A percentile compares a stretch with the other conserved stretches of the same genome.
phyloP scores from a whole-genome alignment of 2,329 filamentous ascomycete genomes.

The Pestalotiopsis sp. region DNA sequence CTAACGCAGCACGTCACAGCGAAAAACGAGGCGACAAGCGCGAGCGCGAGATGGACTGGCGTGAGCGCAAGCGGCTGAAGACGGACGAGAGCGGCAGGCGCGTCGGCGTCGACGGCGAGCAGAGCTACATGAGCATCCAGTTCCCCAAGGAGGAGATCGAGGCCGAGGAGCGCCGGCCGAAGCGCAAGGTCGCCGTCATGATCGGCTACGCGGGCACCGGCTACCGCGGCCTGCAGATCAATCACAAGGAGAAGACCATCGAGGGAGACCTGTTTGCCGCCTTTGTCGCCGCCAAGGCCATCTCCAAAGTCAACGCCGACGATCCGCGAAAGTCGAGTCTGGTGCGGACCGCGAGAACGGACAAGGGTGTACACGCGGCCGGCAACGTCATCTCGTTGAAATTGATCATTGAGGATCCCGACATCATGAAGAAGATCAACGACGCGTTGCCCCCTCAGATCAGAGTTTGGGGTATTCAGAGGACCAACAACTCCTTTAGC shows the following conservation, averaged over 20 bases:
- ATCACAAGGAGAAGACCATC: constrained; percentile 83
- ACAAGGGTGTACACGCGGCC: constrained; percentile 96
- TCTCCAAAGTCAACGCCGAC: constrained; percentile 94
- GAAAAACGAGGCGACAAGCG: constrained; percentile 50
- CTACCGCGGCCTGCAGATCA: constrained; percentile 97
- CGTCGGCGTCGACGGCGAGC: constrained; percentile 34
- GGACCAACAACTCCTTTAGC: constrained; percentile 89
- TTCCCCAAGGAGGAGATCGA: constrained; percentile 81
- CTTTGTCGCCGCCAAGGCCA: constrained; percentile 87
- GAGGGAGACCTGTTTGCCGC: constrained; percentile 94
- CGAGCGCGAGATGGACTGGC: constrained; percentile 47
- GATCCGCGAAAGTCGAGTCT: constrained; percentile 96
- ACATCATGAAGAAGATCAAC: constrained; percentile 92
- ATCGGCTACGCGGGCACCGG: constrained; percentile 95
- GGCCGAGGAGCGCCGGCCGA: constrained; percentile 83
- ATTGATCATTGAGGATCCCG: constrained; percentile 88
- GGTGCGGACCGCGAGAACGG: constrained; percentile 90
- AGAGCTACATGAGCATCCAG: constrained; percentile 59
- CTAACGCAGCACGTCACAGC: constrained; percentile 54
- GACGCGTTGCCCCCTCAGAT: constrained; percentile 83
- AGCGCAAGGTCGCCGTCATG: constrained; percentile 94
- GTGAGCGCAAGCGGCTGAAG: constrained; percentile 58
- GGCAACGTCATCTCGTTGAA: constrained; percentile 96
- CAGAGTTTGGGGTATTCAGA: constrained; percentile 89
- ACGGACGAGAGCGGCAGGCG: constrained; percentile 38